phyloP scores from a whole-genome alignment of 768 basidiomycete genomes.

The Lactarius vividus region DNA sequence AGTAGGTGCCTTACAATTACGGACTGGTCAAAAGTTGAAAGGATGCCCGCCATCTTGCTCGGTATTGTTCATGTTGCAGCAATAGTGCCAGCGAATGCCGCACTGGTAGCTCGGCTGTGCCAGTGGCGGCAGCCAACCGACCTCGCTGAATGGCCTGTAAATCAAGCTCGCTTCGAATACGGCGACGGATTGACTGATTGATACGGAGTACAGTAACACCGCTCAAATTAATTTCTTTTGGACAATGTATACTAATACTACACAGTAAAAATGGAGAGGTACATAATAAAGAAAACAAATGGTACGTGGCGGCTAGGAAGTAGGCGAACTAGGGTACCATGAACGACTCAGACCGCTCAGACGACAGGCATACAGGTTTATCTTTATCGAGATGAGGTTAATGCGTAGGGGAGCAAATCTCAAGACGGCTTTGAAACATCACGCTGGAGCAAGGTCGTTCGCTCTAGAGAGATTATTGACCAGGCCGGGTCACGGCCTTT shows the following conservation, averaged over 20 bases:
- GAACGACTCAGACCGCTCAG: background rate
- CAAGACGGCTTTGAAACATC: background rate
- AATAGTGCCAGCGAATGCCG: background rate
- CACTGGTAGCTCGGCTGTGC: background rate
- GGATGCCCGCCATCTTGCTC: background rate
- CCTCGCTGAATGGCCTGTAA: background rate
- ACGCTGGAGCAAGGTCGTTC: too few species aligned
- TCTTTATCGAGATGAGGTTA: background rate
- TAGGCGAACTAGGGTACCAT: background rate
- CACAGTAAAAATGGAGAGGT: background rate
- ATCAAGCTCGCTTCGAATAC: background rate
- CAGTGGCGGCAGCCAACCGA: background rate
- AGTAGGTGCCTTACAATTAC: background rate
- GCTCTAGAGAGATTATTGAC: too few species aligned
- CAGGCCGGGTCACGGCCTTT: too few species aligned
- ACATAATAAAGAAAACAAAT: background rate
- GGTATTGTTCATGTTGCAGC: background rate
- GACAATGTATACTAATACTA: background rate
- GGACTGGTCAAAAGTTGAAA: background rate
- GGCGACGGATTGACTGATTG: background rate
- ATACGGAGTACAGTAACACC: background rate
- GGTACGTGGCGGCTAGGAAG: background rate
- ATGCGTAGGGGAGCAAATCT: background rate
- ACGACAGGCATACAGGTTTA: background rate
- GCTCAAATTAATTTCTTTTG: background rate